Evolutionary conservation across 2,329 filamentous ascomycete species (phyloP).

Genomic region (Aspergillus thermomutatus): DNA sequence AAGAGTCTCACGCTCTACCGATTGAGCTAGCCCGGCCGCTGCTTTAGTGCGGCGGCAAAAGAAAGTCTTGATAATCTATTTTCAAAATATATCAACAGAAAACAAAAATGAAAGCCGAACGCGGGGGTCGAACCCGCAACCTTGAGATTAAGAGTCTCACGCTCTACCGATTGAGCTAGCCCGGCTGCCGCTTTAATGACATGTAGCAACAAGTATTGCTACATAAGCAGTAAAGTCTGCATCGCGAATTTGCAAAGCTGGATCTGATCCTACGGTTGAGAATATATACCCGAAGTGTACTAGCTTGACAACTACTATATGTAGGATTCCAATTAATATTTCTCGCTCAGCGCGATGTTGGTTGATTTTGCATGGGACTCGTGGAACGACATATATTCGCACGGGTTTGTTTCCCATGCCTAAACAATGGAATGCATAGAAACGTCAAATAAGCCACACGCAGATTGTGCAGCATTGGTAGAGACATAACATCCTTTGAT

Average conservation of each 20-base stretch:
- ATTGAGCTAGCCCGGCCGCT: slow-evolving; percentile 49
- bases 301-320: not conserved
- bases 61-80: too few species aligned
- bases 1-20: slow-evolving; percentile 52
- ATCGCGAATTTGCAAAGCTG: not conserved
- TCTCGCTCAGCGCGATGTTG: not conserved
- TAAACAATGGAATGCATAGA: not conserved
- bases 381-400: not conserved
- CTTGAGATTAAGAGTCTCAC: slow-evolving; percentile 50
- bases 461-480: too few species aligned
- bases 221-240: not conserved
- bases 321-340: not conserved
- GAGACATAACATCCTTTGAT: too few species aligned
- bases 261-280: not conserved
- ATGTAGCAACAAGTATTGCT: not conserved
- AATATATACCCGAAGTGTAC: not conserved
- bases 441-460: not conserved
- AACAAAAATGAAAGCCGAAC: slow-evolving; percentile 32
- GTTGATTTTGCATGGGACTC: not conserved
- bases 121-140: slow-evolving; percentile 43
- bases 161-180: slow-evolving; percentile 52
- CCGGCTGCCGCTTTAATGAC: slow-evolving; percentile 27
- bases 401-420: not conserved
- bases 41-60: not conserved
- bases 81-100: not conserved